Conservation (phyloP, 139 green algal species). For the Astrephomene gubernaculifera region DNA sequence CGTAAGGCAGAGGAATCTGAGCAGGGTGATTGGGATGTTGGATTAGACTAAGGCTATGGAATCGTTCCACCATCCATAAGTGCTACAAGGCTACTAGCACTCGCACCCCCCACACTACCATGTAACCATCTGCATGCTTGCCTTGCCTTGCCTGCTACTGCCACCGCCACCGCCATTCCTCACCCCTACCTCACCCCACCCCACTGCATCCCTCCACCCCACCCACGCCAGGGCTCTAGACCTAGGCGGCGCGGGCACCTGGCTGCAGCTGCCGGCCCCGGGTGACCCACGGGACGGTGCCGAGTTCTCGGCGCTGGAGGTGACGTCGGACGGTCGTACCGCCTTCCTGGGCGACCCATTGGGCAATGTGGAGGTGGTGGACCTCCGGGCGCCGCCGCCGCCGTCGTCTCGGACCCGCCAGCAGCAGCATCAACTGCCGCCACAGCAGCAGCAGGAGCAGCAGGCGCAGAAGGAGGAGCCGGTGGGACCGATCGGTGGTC, state of each 20-base stretch:
- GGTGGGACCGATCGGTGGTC: background rate
- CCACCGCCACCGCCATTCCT: too few species aligned
- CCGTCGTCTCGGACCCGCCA: background rate
- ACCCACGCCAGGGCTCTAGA: constrained; percentile 10
- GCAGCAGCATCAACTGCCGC: background rate
- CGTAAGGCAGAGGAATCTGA: too few species aligned
- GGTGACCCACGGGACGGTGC: constrained; percentile 45
- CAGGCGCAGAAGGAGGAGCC: background rate
- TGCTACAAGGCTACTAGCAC: too few species aligned
- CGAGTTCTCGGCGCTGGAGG: constrained; percentile 70
- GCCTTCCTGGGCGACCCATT: constrained; percentile 54
- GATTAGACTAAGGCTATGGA: too few species aligned
- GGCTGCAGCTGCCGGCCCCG: constrained; percentile 30
- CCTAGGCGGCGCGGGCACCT: background rate
- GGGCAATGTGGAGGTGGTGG: constrained; percentile 45
- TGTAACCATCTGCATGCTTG: too few species aligned
- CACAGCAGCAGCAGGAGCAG: background rate
- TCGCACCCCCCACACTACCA: too few species aligned
- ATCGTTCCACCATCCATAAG: too few species aligned
- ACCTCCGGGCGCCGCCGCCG: constrained; percentile 30
- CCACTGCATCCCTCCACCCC: background rate
- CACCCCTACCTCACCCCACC: too few species aligned
- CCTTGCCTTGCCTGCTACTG: too few species aligned
- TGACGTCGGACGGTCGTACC: constrained; percentile 46
- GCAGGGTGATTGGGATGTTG: too few species aligned